phyloP scores from a whole-genome alignment of 176 grass and related monocot species.

The Saccharum officinarum region DNA sequence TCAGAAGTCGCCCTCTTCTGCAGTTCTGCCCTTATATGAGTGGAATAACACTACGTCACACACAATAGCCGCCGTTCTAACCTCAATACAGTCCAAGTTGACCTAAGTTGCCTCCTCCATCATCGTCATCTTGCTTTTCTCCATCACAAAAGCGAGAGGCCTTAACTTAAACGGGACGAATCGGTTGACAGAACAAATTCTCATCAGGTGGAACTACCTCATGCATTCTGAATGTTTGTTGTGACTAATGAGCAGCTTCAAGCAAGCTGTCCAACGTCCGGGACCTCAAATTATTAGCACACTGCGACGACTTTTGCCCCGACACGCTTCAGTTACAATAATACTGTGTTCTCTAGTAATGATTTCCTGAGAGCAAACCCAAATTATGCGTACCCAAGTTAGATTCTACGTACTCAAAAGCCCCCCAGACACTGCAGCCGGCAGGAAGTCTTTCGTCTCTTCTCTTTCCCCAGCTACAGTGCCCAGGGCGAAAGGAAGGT shows the following conservation, averaged over 20 bases:
- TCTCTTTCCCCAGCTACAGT: too few species aligned
- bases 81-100: background rate
- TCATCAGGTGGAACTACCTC: slow-evolving; percentile 34
- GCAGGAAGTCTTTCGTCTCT: too few species aligned
- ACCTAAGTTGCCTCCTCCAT: too few species aligned
- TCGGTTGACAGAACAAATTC: background rate
- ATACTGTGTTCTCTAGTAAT: background rate
- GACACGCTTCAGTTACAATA: slow-evolving; percentile 10
- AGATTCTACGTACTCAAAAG: too few species aligned
- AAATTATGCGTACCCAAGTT: background rate
- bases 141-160: slow-evolving; percentile 6
- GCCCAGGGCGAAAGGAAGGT: too few species aligned
- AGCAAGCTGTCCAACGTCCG: slow-evolving; percentile 22
- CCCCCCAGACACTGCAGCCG: too few species aligned
- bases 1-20: background rate
- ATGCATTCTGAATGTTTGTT: slow-evolving; percentile 37
- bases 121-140: background rate
- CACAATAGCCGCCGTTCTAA: background rate
- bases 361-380: background rate
- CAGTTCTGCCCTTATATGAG: background rate
- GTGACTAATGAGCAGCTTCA: slow-evolving; percentile 1
- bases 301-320: background rate
- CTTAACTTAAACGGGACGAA: slow-evolving; percentile 49
- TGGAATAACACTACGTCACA: background rate
- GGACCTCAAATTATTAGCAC: slow-evolving; percentile 12